These are phyloP conservation scores for Penicillium lagena DNA, from an alignment of 495 filamentous ascomycete genomes.

Conservation along the genomic window DNA sequence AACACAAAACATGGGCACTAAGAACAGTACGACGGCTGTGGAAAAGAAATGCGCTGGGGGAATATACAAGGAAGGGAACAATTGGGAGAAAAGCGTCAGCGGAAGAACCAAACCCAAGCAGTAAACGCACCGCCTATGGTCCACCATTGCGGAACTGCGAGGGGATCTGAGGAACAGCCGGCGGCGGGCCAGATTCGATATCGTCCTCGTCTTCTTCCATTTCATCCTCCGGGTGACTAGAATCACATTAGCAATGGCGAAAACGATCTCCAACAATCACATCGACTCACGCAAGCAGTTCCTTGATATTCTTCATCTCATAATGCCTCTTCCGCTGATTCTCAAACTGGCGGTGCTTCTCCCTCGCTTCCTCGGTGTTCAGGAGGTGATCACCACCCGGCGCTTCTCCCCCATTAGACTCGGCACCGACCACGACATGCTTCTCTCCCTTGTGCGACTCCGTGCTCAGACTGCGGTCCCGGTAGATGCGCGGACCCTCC, in stretches of 20 bases:
- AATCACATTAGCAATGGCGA: constrained; percentile 7
- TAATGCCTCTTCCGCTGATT: constrained; percentile 91
- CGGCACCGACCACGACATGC: constrained; percentile 70
- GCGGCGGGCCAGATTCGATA: constrained; percentile 21
- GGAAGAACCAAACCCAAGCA: neutral
- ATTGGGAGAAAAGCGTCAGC: neutral
- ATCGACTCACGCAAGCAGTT: constrained; percentile 66
- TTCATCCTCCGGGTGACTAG: constrained; percentile 45
- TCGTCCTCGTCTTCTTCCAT: constrained; percentile 46
- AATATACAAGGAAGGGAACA: neutral
- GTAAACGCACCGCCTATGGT: constrained; percentile 3
- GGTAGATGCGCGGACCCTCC: constrained; percentile 33
- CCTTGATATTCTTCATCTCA: constrained; percentile 95
- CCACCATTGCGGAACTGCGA: constrained; percentile 16
- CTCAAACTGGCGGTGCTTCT: constrained; percentile 89
- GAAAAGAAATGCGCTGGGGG: neutral
- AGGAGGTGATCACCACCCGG: constrained; percentile 52
- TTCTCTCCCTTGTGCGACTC: constrained; percentile 56
- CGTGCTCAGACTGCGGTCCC: constrained; percentile 40
- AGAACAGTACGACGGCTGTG: too few relatives aligned
- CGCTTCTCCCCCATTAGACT: constrained; percentile 45
- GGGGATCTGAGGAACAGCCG: constrained; percentile 29
- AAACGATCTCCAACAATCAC: neutral
- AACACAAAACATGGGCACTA: too few relatives aligned
- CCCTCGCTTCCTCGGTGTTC: constrained; percentile 68